phyloP scores from a whole-genome alignment of 2,329 filamentous ascomycete species.

The Fusarium sambucinum region DNA sequence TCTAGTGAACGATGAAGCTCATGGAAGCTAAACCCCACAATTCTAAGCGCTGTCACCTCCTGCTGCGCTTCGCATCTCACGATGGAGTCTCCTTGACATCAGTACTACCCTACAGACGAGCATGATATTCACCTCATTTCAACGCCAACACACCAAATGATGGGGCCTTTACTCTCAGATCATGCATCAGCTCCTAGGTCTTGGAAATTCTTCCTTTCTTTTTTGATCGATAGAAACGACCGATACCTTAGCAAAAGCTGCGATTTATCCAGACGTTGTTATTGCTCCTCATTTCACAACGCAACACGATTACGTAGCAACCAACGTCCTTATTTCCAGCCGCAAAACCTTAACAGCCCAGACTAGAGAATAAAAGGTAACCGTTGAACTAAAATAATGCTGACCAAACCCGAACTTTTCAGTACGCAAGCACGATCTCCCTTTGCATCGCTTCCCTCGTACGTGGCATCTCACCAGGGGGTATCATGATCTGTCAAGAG shows the following conservation, averaged over 20 bases:
- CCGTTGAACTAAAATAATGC: neutral
- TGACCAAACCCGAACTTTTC: too few species aligned
- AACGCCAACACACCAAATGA: neutral
- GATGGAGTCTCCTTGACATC: constrained; percentile 6
- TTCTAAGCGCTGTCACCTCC: constrained; percentile 10
- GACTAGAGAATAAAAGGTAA: neutral
- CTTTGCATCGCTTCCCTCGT: neutral
- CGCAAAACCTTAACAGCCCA: neutral
- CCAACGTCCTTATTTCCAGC: fast-evolving
- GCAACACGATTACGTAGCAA: too few species aligned
- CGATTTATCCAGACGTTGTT: neutral
- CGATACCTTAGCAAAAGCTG: neutral
- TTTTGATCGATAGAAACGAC: neutral
- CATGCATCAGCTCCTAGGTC: fast-evolving
- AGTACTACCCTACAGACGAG: constrained; percentile 7
- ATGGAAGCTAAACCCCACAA: constrained; percentile 10
- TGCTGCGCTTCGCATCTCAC: constrained; percentile 13
- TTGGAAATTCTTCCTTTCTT: too few species aligned
- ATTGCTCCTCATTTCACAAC: too few species aligned
- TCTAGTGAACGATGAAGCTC: constrained; percentile 3
- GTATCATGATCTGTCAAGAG: too few species aligned
- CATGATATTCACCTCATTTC: neutral
- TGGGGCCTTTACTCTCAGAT: fast-evolving
- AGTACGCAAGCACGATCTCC: too few species aligned
- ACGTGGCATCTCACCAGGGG: neutral